These are phyloP conservation scores for Solanum phureja DNA, from an alignment of 257 asterid genomes.

Conservation along the genomic window DNA sequence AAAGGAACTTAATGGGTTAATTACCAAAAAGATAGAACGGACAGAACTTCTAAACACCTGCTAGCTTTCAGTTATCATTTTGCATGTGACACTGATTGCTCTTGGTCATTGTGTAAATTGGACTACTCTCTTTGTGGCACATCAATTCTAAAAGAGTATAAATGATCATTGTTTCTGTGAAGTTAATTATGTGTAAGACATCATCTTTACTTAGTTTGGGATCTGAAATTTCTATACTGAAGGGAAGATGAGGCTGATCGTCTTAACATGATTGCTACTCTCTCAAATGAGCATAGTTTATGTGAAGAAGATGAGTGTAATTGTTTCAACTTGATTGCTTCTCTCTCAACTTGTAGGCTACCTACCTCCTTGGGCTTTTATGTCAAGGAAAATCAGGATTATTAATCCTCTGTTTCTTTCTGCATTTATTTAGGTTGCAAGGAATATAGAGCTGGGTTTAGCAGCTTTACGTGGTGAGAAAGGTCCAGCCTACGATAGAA, in stretches of 20 bases:
- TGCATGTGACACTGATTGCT: background rate
- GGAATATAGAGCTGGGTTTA: constrained; percentile 81
- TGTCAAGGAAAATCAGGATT: background rate
- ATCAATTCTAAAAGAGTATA: background rate
- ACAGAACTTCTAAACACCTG: background rate
- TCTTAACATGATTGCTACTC: background rate
- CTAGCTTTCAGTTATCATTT: background rate
- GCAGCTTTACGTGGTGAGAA: constrained; percentile 79
- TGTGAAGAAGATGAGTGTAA: background rate
- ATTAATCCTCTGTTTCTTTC: background rate
- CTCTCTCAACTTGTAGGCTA: background rate
- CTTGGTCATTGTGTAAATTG: background rate
- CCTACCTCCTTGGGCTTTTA: background rate
- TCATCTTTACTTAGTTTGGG: background rate
- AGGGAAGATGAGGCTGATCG: background rate
- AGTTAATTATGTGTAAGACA: background rate
- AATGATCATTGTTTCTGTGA: background rate
- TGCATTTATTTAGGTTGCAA: constrained; percentile 35
- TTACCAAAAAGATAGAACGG: background rate
- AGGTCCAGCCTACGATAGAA: constrained; percentile 87
- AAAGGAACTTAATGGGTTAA: background rate
- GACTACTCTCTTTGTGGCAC: background rate
- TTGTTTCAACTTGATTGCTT: background rate
- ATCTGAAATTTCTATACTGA: background rate
- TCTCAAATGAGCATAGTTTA: background rate